Conservation (phyloP, 2,329 filamentous ascomycete genomes). For the Nothophoma quercina region DNA sequence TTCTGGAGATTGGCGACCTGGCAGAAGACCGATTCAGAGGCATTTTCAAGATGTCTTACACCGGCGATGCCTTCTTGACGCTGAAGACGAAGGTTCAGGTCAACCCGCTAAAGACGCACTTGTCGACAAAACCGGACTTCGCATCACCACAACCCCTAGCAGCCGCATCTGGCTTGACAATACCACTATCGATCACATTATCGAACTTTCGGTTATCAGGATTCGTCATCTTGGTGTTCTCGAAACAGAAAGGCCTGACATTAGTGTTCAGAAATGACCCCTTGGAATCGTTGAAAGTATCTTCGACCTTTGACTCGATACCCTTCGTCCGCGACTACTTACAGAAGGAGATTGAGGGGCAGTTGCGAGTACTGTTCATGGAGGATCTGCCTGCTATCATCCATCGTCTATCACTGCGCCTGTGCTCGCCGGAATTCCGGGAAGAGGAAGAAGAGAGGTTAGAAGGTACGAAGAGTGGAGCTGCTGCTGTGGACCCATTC, state of each 20-base stretch:
- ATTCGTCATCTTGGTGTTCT: constrained; percentile 97
- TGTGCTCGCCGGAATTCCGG: constrained; percentile 89
- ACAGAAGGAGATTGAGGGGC: constrained; percentile 93
- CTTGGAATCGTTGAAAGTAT: constrained; percentile 96
- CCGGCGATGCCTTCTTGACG: constrained; percentile 93
- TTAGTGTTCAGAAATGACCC: constrained; percentile 98
- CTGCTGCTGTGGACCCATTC: constrained; percentile 78
- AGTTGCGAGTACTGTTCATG: constrained; percentile 94
- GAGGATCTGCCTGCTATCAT: constrained; percentile 97
- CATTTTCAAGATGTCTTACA: constrained; percentile 99
- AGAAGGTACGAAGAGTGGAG: constrained; percentile 56
- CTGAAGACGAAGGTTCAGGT: constrained; percentile 96
- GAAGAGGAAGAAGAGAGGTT: constrained; percentile 67
- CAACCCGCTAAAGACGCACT: constrained; percentile 95
- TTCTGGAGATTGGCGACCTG: constrained; percentile 95
- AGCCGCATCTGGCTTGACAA: constrained; percentile 89
- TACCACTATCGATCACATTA: constrained; percentile 95
- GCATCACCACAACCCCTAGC: constrained; percentile 92
- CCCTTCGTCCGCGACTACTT: constrained; percentile 97
- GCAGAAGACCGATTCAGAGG: constrained; percentile 96
- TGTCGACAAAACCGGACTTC: constrained; percentile 89
- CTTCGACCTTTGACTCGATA: constrained; percentile 98
- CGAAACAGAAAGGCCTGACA: constrained; percentile 94
- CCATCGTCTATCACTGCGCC: constrained; percentile 83
- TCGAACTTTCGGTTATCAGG: constrained; percentile 96